Percentiles rank a stretch among this genome's conserved stretches.
Evolutionary conservation across 2,329 filamentous ascomycete genomes (phyloP).

Genomic region (Arthroderma sp.): DNA sequence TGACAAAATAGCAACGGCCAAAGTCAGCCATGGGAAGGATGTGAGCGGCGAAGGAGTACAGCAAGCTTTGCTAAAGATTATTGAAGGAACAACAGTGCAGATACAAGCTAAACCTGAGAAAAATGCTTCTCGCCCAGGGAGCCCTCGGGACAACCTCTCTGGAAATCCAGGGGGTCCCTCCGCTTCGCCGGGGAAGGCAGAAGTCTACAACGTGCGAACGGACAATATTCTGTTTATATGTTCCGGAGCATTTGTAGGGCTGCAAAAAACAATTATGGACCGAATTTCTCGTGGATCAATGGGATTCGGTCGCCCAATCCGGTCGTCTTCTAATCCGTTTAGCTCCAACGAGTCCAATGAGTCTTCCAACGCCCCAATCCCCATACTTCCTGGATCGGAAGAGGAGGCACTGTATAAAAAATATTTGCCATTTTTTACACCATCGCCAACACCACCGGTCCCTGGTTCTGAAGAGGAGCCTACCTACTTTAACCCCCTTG

Average conservation of each 20-base stretch:
- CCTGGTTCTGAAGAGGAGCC: slow-evolving; percentile 27
- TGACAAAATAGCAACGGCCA: slow-evolving; percentile 87
- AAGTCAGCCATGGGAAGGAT: slow-evolving; percentile 78
- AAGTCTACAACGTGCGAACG: slow-evolving; percentile 65
- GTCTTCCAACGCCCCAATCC: slow-evolving; percentile 28
- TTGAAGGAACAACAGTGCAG: slow-evolving; percentile 88
- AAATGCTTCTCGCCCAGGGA: slow-evolving; percentile 25
- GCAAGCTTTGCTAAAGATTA: slow-evolving; percentile 86
- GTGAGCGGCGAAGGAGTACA: slow-evolving; percentile 95
- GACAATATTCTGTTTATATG: slow-evolving; percentile 97
- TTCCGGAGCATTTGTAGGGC: slow-evolving; percentile 83
- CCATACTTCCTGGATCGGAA: slow-evolving; percentile 50
- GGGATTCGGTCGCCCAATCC: slow-evolving; percentile 78
- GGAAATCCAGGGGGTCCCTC: slow-evolving; percentile 13
- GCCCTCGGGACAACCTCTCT: no score
- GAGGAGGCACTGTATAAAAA: slow-evolving; percentile 47
- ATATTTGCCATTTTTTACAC: slow-evolving; percentile 47
- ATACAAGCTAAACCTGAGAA: slow-evolving; percentile 62
- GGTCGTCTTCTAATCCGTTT: slow-evolving; percentile 31
- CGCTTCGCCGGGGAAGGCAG: slow-evolving; percentile 34
- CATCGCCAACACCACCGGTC: slow-evolving; percentile 33
- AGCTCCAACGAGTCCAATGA: slow-evolving; percentile 14
- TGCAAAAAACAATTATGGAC: slow-evolving; percentile 76
- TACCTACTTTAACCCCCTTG: slow-evolving; percentile 46
- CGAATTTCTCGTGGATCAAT: slow-evolving; percentile 79